Conservation (phyloP, 257 asterid species). For the Knoxia roxburghii region DNA sequence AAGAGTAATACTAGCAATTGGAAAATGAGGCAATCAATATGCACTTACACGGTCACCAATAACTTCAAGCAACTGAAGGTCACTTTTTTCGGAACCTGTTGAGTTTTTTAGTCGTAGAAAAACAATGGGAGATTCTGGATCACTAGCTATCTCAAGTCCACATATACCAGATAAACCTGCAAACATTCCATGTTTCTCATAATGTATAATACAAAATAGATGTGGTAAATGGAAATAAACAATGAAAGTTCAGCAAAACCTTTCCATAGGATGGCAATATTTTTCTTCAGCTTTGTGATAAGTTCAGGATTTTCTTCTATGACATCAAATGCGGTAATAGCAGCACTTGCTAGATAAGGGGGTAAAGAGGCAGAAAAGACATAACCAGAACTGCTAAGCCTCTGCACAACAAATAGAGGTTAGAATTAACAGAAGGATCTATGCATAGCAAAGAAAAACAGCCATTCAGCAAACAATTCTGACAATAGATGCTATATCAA, state of each 20-base stretch:
- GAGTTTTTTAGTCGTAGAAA: slow-evolving; percentile 55
- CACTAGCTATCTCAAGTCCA: slow-evolving; percentile 61
- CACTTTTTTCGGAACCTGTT: slow-evolving; percentile 59
- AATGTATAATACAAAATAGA: not conserved
- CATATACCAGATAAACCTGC: slow-evolving; percentile 55
- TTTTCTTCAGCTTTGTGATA: slow-evolving; percentile 51
- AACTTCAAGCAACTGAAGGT: slow-evolving; percentile 67
- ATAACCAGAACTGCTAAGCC: slow-evolving; percentile 88
- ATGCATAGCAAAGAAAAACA: not conserved
- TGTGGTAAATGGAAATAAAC: not conserved
- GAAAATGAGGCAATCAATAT: not conserved
- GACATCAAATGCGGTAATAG: slow-evolving; percentile 77
- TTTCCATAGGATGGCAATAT: slow-evolving; percentile 41
- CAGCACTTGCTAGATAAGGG: slow-evolving; percentile 92
- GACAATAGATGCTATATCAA: not conserved
- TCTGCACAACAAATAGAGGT: slow-evolving; percentile 38
- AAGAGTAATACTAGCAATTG: not conserved
- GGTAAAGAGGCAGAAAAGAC: slow-evolving; percentile 96
- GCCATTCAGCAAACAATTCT: not conserved
- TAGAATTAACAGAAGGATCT: slow-evolving; percentile 1
- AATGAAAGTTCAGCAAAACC: slow-evolving; percentile 29
- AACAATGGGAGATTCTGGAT: slow-evolving; percentile 66
- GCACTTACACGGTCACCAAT: slow-evolving; percentile 49
- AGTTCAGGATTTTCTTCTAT: slow-evolving; percentile 71
- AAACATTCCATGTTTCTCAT: not conserved